These are phyloP conservation scores for Xanthoconium stramineum DNA, from an alignment of 768 basidiomycete genomes.

Conservation along the genomic window DNA sequence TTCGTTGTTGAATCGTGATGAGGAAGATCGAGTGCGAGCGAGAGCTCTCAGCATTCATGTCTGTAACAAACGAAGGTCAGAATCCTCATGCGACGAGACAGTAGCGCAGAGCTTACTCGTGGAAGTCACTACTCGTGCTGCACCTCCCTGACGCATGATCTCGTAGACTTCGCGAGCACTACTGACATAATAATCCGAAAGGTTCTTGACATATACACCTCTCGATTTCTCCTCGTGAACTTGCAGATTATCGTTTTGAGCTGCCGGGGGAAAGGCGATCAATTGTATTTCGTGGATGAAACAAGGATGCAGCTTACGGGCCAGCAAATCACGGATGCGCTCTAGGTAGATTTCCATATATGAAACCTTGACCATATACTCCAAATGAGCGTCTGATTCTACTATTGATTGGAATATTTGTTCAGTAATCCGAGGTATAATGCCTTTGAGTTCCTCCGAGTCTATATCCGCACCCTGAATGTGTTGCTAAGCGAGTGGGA, in stretches of 20 bases:
- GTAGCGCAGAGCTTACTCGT: conserved; percentile 66
- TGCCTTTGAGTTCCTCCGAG: conserved; percentile 86
- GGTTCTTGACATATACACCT: conserved; percentile 96
- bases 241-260: conserved; percentile 97
- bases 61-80: conserved; percentile 39
- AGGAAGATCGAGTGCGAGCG: conserved; percentile 99
- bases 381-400: conserved; percentile 89
- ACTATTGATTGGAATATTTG: conserved; percentile 99
- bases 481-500: conserved; percentile 8
- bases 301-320: conserved; percentile 59
- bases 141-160: conserved; percentile 96
- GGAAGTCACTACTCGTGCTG: conserved; percentile 85
- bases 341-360: conserved; percentile 99
- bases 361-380: conserved; percentile 98
- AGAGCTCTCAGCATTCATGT: conserved; percentile 99
- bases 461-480: conserved; percentile 95
- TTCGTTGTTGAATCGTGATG: conserved; percentile 94
- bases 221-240: conserved; percentile 97
- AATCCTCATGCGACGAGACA: neutral
- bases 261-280: conserved; percentile 35
- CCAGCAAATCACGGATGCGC: conserved; percentile 89
- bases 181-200: conserved; percentile 97
- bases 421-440: conserved; percentile 97
- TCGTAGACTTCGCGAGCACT: conserved; percentile 96
- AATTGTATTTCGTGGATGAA: neutral